These are phyloP conservation scores for Ophiostoma piceae DNA, from an alignment of 2,329 filamentous ascomycete genomes.

Conservation along the genomic window DNA sequence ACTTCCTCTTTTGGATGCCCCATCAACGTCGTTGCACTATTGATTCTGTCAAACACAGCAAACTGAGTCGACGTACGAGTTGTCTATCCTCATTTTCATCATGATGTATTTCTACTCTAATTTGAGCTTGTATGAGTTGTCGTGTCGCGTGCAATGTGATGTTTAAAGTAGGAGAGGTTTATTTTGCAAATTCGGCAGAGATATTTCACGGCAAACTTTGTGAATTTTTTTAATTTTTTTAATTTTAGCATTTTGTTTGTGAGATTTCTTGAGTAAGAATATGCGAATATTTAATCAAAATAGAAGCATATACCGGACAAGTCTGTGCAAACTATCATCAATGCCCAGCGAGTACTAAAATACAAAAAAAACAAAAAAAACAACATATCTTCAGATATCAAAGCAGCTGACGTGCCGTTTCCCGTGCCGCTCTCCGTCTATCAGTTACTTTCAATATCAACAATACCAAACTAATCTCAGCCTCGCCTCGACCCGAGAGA, in stretches of 20 bases:
- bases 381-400: background rate
- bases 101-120: too few relatives aligned
- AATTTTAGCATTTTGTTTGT: too few relatives aligned
- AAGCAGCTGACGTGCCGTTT: background rate
- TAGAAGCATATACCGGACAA: background rate
- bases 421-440: background rate
- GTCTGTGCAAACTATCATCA: background rate
- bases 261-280: too few relatives aligned
- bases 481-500: background rate
- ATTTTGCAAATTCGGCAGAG: too few relatives aligned
- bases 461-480: background rate
- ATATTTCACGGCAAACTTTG: too few relatives aligned
- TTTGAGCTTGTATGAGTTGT: too few relatives aligned
- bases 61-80: background rate
- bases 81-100: too few relatives aligned
- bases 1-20: background rate
- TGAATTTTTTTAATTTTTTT: too few relatives aligned
- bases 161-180: too few relatives aligned
- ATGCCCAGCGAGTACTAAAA: background rate
- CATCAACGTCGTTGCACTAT: background rate
- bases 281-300: too few relatives aligned
- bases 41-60: background rate
- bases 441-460: background rate
- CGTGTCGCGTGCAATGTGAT: too few relatives aligned
- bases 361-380: background rate